Conservation (phyloP, 805 yeast genomes). For the Teunomyces cretensis region DNA sequence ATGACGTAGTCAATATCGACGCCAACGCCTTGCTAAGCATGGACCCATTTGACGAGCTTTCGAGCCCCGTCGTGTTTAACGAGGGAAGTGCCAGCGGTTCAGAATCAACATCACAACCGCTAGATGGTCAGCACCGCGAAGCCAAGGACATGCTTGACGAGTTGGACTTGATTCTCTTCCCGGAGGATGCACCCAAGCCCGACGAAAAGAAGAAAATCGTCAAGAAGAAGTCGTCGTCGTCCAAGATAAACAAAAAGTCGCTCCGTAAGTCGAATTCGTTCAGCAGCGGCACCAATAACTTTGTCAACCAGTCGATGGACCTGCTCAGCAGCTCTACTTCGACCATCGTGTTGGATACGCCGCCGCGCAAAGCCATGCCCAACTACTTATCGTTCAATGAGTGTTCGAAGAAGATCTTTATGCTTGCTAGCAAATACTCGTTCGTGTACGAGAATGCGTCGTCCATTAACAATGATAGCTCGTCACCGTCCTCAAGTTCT, state of each 20-base stretch:
- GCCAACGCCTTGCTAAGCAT: constrained; percentile 12
- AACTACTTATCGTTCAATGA: constrained; percentile 10
- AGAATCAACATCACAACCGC: too few species aligned
- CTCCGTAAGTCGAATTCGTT: constrained; percentile 13
- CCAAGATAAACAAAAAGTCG: constrained; percentile 12
- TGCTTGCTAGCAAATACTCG: constrained; percentile 10
- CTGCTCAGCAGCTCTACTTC: neutral
- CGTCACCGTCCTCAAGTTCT: neutral
- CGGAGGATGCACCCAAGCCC: neutral
- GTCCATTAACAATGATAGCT: neutral
- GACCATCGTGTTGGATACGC: neutral
- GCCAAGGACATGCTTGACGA: neutral
- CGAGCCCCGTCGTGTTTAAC: neutral
- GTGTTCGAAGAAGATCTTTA: constrained; percentile 10
- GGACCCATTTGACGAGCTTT: constrained; percentile 11
- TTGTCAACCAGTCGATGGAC: neutral
- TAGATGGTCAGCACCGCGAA: too few species aligned
- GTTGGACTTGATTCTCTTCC: neutral
- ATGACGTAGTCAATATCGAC: constrained; percentile 4
- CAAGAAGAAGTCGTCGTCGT: constrained; percentile 9
- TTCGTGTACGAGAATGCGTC: constrained; percentile 13
- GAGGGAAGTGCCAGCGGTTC: neutral
- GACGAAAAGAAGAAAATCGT: constrained; percentile 5
- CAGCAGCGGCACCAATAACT: constrained; percentile 5
- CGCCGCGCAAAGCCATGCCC: constrained; percentile 6